Conservation (phyloP, 768 basidiomycete species). For the Kondoa subrosea region DNA sequence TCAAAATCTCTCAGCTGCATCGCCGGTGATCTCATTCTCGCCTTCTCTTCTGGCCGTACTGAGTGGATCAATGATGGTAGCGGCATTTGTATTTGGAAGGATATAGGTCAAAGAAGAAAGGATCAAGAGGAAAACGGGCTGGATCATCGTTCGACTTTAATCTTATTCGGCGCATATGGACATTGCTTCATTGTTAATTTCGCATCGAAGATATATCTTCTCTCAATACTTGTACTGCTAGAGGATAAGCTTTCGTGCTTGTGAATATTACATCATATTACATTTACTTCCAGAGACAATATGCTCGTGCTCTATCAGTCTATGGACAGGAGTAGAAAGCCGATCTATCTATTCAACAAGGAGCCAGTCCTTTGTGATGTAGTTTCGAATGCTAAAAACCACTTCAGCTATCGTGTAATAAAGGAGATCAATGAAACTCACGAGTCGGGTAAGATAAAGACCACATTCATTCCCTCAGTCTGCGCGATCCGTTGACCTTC, state of each 20-base stretch:
- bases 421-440: conserved; percentile 35
- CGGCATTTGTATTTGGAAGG: background rate
- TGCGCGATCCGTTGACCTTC: conserved; percentile 47
- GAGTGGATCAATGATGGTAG: background rate
- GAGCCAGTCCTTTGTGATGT: conserved; percentile 21
- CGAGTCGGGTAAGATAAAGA: conserved; percentile 81
- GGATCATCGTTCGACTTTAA: too few relatives aligned
- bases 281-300: too few relatives aligned
- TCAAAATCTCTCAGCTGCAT: background rate
- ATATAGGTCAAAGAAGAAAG: background rate
- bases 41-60: background rate
- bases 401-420: background rate
- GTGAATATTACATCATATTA: too few relatives aligned
- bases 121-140: too few relatives aligned
- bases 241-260: too few relatives aligned
- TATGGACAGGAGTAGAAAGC: background rate
- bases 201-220: background rate
- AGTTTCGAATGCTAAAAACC: too few relatives aligned
- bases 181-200: too few relatives aligned
- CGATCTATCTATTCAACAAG: background rate
- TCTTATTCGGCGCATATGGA: too few relatives aligned
- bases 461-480: conserved; percentile 62
- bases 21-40: background rate
- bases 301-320: too few relatives aligned
- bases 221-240: too few relatives aligned